phyloP scores from a whole-genome alignment of 1,284 basidiomycete genomes.

The Moniliella sp. region DNA sequence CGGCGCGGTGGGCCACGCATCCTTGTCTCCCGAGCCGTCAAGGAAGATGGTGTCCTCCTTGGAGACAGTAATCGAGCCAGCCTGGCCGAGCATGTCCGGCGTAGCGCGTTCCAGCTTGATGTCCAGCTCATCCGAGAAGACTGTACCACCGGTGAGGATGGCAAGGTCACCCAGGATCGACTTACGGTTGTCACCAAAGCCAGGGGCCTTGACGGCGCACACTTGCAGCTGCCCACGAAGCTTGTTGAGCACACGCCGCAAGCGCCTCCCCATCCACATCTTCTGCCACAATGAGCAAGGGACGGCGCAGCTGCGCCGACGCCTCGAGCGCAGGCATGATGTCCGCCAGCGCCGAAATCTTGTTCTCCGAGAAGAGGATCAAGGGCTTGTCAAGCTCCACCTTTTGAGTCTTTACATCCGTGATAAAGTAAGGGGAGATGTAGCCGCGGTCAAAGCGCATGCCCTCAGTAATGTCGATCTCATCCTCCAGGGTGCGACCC shows the following conservation, averaged over 20 bases:
- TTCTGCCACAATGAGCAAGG: constrained; percentile 84
- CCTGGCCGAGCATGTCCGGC: constrained; percentile 68
- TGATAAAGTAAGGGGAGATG: constrained; percentile 97
- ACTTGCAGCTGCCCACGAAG: constrained; percentile 85
- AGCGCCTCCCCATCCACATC: constrained; percentile 93
- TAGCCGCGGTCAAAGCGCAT: constrained; percentile 98
- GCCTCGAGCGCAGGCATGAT: constrained; percentile 82
- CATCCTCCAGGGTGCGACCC: constrained; percentile 81
- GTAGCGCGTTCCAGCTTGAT: constrained; percentile 87
- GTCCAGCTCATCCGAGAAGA: constrained; percentile 93
- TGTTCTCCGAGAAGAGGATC: constrained; percentile 86
- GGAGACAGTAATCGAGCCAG: constrained; percentile 77
- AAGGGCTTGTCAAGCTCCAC: constrained; percentile 91
- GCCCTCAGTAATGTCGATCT: constrained; percentile 97
- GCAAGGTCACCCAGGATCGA: constrained; percentile 85
- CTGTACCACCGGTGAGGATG: constrained; percentile 85
- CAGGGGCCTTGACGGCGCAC: constrained; percentile 80
- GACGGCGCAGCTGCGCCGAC: constrained; percentile 71
- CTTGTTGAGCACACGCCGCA: constrained; percentile 93
- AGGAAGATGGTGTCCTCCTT: constrained; percentile 96
- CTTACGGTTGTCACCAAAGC: constrained; percentile 97
- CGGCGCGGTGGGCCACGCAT: constrained; percentile 41
- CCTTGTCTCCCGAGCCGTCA: constrained; percentile 48
- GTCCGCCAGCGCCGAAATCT: constrained; percentile 82
- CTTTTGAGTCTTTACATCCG: constrained; percentile 88